phyloP scores from a whole-genome alignment of 1,284 basidiomycete species.

The Fistulinella staudtii region DNA sequence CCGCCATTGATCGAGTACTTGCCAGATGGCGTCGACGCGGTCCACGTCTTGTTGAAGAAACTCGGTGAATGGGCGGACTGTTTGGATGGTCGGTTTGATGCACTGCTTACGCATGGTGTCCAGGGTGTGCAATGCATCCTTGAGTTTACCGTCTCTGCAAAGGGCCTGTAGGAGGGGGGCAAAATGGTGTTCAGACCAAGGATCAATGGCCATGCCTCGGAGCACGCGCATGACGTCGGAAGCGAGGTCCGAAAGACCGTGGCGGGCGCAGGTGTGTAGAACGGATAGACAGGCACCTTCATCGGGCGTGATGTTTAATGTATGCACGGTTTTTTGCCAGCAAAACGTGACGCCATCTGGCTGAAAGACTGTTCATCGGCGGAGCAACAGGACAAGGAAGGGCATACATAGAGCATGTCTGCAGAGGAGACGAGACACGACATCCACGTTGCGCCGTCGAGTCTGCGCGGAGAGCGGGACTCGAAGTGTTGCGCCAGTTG shows the following conservation, averaged over 20 bases:
- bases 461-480: conserved; percentile 43
- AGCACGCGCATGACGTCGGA: conserved; percentile 58
- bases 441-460: conserved; percentile 57
- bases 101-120: conserved; percentile 50
- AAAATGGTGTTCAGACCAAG: conserved; percentile 63
- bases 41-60: conserved; percentile 47
- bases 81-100: conserved; percentile 44
- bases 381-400: neutral
- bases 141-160: conserved; percentile 46
- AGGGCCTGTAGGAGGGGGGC: conserved; percentile 66
- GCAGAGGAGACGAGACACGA: conserved; percentile 56
- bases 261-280: conserved; percentile 68
- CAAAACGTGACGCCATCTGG: conserved; percentile 58
- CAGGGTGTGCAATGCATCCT: conserved; percentile 56
- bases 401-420: conserved; percentile 58
- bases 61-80: conserved; percentile 50
- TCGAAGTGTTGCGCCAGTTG: conserved; percentile 64
- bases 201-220: conserved; percentile 42
- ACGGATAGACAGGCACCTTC: conserved; percentile 71
- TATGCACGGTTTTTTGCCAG: conserved; percentile 60
- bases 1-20: conserved; percentile 57
- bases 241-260: conserved; percentile 67
- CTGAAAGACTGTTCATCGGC: conserved; percentile 35
- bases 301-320: conserved; percentile 55
- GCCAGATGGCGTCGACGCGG: conserved; percentile 63